Evolutionary conservation across 768 basidiomycete genomes (phyloP), one percentile per base, ranked within the genome.

Genomic region (Exidia glandulosa): DNA sequence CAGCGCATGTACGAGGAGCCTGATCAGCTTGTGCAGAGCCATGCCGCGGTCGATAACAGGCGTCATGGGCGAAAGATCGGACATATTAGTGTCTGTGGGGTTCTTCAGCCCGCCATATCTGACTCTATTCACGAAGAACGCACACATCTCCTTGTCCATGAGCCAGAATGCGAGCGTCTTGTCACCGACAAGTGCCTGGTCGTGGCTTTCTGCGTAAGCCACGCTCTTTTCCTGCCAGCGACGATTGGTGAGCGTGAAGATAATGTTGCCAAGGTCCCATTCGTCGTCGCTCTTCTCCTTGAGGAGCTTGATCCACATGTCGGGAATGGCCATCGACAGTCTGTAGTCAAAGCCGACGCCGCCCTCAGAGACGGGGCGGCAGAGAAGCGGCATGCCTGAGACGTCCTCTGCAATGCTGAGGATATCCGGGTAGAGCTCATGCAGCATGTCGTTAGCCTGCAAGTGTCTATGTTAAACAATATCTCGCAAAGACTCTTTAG

Each of bases 101-200:
- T n/a, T 2, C n/a, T 27, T 47, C 5, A 32, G 16, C 5, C 32
- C 9, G 12, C 58, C 34, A 56, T 50, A 63, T 50, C 55, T 4
- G 48, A 12, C 59, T 55, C 31, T 64, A 55, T 34, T 13, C 4
- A 47, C 12, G 29, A 25, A 30, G 58, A 59, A 77, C 84, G 66
- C 78, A 94, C 94, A 97, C 96, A 99, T 99, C 73, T 98, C 96
- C 74, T 95, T 95, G 73, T 99, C 96, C 96, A 99, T 99, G 60
- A 98, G 74, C 96, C 96, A 99, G 74, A 99, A 99, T 3, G 96
- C 96, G 50, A 99, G 68, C 2, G 95, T 98, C 77, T 99, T 99
- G 76, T 99, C 96, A 13, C 96, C 96, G 0, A 99, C 96, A 31
- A 99, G 81, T 14, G 96, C 95, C 71, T 99, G 96, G 72, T 98